Percentiles rank a stretch among this genome's conserved stretches.
Evolutionary conservation across 2,329 filamentous ascomycete species (phyloP).

Genomic region (Alternaria incomplexa): DNA sequence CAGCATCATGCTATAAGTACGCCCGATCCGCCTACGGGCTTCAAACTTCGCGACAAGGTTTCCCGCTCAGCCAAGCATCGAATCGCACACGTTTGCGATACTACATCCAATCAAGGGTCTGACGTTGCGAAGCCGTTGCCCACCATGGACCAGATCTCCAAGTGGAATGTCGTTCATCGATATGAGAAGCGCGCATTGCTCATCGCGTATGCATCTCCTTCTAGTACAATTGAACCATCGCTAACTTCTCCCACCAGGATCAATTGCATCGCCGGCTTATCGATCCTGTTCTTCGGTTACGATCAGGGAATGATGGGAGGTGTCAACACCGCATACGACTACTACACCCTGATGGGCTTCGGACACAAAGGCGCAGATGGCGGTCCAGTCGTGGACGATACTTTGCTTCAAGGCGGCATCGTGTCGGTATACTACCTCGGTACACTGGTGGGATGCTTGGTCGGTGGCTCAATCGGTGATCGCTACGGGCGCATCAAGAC

Average conservation of each 20-base stretch:
- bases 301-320: constrained; percentile 45
- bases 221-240: no score
- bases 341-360: constrained; percentile 40
- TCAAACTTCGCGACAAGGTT: background rate
- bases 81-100: background rate
- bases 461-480: constrained; percentile 34
- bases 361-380: constrained; percentile 34
- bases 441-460: constrained; percentile 32
- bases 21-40: background rate
- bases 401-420: constrained; percentile 41
- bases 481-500: constrained; percentile 36
- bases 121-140: background rate
- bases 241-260: constrained; percentile 14
- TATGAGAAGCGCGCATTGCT: constrained; percentile 37
- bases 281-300: constrained; percentile 43
- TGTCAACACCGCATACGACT: constrained; percentile 41
- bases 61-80: background rate
- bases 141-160: constrained; percentile 35
- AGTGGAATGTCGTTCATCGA: constrained; percentile 29
- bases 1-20: background rate
- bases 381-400: constrained; percentile 30
- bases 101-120: background rate
- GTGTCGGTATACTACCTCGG: constrained; percentile 42
- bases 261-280: constrained; percentile 40
- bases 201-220: constrained; percentile 18